Evolutionary conservation across 208 protist genomes (phyloP), one percentile per base, ranked within the genome.

Genomic region (Leishmania major): DNA sequence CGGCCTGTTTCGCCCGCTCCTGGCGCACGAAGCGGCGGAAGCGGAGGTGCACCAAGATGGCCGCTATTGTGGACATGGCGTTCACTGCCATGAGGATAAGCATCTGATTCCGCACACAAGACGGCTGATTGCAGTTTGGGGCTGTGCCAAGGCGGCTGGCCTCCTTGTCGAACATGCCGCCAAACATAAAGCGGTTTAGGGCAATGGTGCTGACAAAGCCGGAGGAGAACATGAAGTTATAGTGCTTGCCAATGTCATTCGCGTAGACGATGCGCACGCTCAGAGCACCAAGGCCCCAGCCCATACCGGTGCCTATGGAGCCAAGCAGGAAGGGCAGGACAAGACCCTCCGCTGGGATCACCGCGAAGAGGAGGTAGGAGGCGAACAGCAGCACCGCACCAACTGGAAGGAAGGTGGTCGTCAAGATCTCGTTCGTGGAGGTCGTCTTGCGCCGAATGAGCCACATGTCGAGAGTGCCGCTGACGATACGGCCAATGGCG

Each of bases 131-230:
- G 86, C 91, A 95, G 35, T n/a, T 73, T 7, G 90, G 91, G 3
- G 74, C 45, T 25, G 79, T 85, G 2, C 73, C 72, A 35, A 87
- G 84, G 69, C 66, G 70, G 31, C 74, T 55, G 22, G 87, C 91
- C 73, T 92, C 84, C 47, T 82, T 82, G 77, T 95, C 93, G 78
- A 91, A 96, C 86, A 96, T 90, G 64, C 67, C 86, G n/a, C 93
- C 93, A 51, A 95, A 96, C 91, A 95, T 94, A 80, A 95, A 93
- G 69, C 86, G 90, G 80, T 96, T 96, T 31, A 96, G 76, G 49
- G 84, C 86, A 78, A 96, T 93, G 45, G 89, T 92, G 80, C 89
- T 88, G 67, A 93, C 86, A 64, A 95, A 87, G 75, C 87, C 91
- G 2, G 90, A 91, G 7, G 85, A 86, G 75, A 91, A 96, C 83